Conservation (phyloP, 2,329 filamentous ascomycete genomes). For the Zarea fungicola region DNA sequence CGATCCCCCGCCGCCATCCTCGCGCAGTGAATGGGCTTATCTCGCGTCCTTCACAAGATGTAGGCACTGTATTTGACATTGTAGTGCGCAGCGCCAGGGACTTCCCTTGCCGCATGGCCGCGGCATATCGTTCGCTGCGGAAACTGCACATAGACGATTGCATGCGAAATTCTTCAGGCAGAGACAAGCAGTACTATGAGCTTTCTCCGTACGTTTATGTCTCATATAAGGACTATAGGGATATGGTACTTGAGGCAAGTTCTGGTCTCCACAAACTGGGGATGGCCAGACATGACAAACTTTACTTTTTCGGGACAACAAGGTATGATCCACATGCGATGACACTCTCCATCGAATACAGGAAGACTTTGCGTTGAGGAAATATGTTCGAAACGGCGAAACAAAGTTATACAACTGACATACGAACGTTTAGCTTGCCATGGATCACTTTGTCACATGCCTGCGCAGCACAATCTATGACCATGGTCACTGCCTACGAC, state of each 20-base stretch:
- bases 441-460: slow-evolving; percentile 81
- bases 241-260: slow-evolving; percentile 63
- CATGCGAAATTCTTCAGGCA: slow-evolving; percentile 72
- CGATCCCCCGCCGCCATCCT: slow-evolving; percentile 72
- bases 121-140: slow-evolving; percentile 69
- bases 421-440: no score
- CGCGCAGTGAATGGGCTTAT: slow-evolving; percentile 66
- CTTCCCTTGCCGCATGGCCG: slow-evolving; percentile 57
- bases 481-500: slow-evolving; percentile 92
- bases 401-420: no score
- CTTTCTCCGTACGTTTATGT: slow-evolving; percentile 71
- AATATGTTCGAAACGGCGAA: no score
- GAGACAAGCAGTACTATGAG: slow-evolving; percentile 89
- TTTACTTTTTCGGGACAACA: slow-evolving; percentile 83
- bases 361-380: no score
- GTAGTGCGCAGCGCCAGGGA: slow-evolving; percentile 61
- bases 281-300: slow-evolving; percentile 57
- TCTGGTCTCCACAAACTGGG: slow-evolving; percentile 71
- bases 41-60: slow-evolving; percentile 59
- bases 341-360: no score
- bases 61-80: slow-evolving; percentile 75
- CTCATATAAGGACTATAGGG: slow-evolving; percentile 74
- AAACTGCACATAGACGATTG: slow-evolving; percentile 77
- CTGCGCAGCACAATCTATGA: slow-evolving; percentile 76
- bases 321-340: no score